Conservation (phyloP, 108 stramenopile genomes). For the Skeletonema costatum region DNA sequence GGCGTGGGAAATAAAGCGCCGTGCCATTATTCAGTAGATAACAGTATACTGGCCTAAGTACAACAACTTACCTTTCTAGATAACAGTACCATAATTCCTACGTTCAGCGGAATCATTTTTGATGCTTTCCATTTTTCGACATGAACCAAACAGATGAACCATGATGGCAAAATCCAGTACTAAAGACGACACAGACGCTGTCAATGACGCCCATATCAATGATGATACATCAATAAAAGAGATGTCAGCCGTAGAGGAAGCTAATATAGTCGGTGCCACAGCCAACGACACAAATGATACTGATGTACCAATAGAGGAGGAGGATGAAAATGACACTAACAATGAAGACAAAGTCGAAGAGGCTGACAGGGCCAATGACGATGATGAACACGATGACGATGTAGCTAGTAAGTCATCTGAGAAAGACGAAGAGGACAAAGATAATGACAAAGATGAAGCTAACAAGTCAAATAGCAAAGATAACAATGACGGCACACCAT, state of each 20-base stretch:
- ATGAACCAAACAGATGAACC: too few relatives aligned
- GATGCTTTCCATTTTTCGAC: too few relatives aligned
- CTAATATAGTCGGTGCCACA: neutral
- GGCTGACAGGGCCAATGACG: neutral
- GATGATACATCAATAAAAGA: neutral
- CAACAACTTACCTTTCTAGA: too few relatives aligned
- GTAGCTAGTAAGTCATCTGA: conserved; percentile 10
- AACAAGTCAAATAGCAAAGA: neutral
- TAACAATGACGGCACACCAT: conserved; percentile 3
- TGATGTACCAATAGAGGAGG: neutral
- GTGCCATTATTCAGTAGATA: too few relatives aligned
- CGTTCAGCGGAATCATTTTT: too few relatives aligned
- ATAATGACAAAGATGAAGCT: neutral
- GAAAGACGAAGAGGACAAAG: neutral
- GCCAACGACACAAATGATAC: neutral
- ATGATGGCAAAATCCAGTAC: neutral
- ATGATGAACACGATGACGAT: neutral
- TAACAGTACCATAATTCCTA: too few relatives aligned
- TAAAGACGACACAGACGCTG: neutral
- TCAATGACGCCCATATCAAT: neutral
- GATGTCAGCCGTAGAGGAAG: neutral
- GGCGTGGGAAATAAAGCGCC: too few relatives aligned
- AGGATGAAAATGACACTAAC: neutral
- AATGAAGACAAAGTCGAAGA: neutral
- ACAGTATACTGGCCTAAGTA: too few relatives aligned